A percentile compares a stretch with the other conserved stretches of the same genome.
phyloP scores from a whole-genome alignment of 306 rosid species.

The Astragalus membranaceus region DNA sequence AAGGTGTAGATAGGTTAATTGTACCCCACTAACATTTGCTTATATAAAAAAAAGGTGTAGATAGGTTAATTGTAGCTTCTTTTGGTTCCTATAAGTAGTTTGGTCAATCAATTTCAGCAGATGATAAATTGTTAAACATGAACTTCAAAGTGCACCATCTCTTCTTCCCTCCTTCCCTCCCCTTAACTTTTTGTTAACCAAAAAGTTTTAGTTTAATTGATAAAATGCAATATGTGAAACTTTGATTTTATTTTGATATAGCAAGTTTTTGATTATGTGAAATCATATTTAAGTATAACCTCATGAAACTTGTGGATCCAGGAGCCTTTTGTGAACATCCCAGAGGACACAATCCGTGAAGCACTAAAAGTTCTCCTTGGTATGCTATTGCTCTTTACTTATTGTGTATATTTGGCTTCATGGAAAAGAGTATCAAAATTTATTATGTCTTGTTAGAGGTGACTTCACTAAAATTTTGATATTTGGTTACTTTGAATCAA shows the following conservation, averaged over 20 bases:
- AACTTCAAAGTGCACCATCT: neutral
- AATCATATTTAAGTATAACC: neutral
- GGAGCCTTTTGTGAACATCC: conserved; percentile 97
- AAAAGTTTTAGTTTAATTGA: neutral
- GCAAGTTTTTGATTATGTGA: neutral
- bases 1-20: neutral
- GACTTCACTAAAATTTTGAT: neutral
- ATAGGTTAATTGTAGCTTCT: neutral
- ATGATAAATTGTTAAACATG: neutral
- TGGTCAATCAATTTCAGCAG: neutral
- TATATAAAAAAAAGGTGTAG: too few relatives aligned
- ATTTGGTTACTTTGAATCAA: neutral
- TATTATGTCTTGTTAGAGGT: neutral
- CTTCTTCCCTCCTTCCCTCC: neutral
- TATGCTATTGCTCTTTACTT: conserved; percentile 19
- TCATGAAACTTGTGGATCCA: conserved; percentile 29
- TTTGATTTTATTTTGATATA: neutral
- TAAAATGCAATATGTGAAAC: neutral
- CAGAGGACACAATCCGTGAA: conserved; percentile 80
- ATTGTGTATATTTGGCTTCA: neutral
- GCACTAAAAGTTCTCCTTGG: conserved; percentile 93
- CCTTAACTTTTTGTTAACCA: neutral
- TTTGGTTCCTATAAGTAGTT: neutral
- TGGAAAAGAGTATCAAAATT: neutral
- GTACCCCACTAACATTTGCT: too few relatives aligned